Conservation (phyloP, 1,139 yeast species). For the Nadsonia commutata region DNA sequence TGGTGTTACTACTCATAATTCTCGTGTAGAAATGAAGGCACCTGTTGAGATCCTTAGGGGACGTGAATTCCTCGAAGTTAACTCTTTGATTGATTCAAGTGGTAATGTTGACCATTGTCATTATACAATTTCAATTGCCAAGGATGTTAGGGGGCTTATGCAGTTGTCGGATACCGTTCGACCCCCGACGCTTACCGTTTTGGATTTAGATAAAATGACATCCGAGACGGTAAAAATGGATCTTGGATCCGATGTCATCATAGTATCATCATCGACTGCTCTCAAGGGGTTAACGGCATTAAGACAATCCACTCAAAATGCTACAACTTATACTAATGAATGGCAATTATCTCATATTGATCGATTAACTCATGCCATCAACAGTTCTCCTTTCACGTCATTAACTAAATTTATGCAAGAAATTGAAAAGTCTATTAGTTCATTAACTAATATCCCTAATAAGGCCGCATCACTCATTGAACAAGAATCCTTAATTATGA, state of each 20-base stretch:
- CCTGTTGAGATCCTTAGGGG: slow-evolving; percentile 17
- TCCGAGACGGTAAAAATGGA: slow-evolving; percentile 2
- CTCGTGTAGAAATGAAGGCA: slow-evolving; percentile 23
- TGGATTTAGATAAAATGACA: slow-evolving; percentile 3
- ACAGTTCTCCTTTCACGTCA: slow-evolving; percentile 6
- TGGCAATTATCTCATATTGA: slow-evolving; percentile 16
- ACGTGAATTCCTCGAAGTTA: slow-evolving; percentile 21
- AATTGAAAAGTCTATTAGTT: slow-evolving; percentile 12
- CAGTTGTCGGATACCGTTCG: slow-evolving; percentile 7
- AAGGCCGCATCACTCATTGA: slow-evolving; percentile 1
- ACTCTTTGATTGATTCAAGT: slow-evolving; percentile 18
- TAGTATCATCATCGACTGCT: slow-evolving; percentile 15
- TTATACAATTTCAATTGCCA: slow-evolving; percentile 15
- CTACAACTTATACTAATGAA: slow-evolving; percentile 14
- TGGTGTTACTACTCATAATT: slow-evolving; percentile 22
- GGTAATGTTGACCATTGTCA: slow-evolving; percentile 21
- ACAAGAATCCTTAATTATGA: slow-evolving; percentile 11
- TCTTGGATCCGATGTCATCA: slow-evolving; percentile 6
- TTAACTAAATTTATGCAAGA: slow-evolving; percentile 15
- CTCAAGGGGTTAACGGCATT: slow-evolving; percentile 16
- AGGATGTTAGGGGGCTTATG: slow-evolving; percentile 12
- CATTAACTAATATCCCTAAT: slow-evolving; percentile 4
- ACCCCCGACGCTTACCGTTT: slow-evolving; percentile 4
- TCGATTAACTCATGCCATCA: slow-evolving; percentile 12
- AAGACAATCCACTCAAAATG: slow-evolving; percentile 18